phyloP scores from a whole-genome alignment of 306 rosid genomes.

The Casuarina equisetifolia region DNA sequence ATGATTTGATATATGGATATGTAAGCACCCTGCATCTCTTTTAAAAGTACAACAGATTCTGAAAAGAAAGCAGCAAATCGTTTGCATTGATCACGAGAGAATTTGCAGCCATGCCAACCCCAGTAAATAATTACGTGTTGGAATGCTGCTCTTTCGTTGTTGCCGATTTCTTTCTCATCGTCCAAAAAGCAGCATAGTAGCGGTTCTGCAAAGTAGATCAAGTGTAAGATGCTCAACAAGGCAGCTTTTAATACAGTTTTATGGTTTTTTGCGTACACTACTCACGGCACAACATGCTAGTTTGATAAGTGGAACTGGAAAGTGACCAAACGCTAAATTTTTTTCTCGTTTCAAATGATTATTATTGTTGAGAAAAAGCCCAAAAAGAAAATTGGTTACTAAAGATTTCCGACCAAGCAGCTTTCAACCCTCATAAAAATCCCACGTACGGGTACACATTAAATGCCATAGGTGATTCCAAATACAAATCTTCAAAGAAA shows the following conservation, averaged over 20 bases:
- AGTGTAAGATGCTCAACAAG: constrained; percentile 18
- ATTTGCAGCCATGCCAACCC: constrained; percentile 6
- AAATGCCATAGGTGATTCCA: not conserved
- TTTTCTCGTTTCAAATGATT: not conserved
- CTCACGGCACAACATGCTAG: not conserved
- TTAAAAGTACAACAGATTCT: not conserved
- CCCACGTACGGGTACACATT: not conserved
- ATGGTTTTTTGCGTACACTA: not conserved
- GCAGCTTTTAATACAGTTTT: not conserved
- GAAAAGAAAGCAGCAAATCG: not conserved
- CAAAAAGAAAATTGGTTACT: not conserved
- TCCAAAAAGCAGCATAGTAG: constrained; percentile 87
- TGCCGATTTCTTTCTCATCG: constrained; percentile 65
- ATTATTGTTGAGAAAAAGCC: not conserved
- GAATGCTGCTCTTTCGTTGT: constrained; percentile 26
- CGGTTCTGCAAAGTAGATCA: constrained; percentile 65
- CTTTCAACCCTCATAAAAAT: not conserved
- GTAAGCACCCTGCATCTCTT: not conserved
- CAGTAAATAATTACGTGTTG: not conserved
- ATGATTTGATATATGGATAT: not conserved
- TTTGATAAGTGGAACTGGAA: not conserved
- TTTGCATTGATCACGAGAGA: not conserved
- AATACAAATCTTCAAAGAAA: not conserved
- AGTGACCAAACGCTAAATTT: not conserved
- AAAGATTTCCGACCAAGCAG: not conserved